phyloP scores from a whole-genome alignment of 1,284 basidiomycete species.

The Hortiboletus rubellus region DNA sequence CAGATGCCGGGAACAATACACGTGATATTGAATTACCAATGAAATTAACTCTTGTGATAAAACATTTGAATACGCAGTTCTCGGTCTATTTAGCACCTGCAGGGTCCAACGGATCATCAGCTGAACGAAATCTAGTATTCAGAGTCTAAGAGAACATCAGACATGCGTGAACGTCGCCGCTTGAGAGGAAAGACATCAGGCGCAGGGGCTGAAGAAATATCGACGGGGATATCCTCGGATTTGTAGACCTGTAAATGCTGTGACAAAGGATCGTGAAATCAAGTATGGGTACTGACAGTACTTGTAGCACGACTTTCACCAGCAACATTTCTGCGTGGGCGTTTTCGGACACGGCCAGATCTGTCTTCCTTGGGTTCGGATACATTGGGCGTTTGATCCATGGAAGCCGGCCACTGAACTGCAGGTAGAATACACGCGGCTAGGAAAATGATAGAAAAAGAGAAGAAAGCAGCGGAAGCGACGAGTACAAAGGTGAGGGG shows the following conservation, averaged over 20 bases:
- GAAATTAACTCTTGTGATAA: conserved; percentile 29
- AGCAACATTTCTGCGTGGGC: conserved; percentile 20
- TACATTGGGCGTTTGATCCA: conserved; percentile 11
- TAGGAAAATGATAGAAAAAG: conserved; percentile 33
- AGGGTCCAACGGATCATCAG: conserved; percentile 7
- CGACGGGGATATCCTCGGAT: conserved; percentile 25
- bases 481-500: conserved; percentile 53
- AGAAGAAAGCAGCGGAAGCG: conserved; percentile 43
- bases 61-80: conserved; percentile 18
- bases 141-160: conserved; percentile 35
- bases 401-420: conserved; percentile 34
- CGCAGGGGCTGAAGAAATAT: conserved; percentile 25
- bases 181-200: conserved; percentile 37
- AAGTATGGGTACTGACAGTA: conserved; percentile 21
- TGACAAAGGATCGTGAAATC: conserved; percentile 15
- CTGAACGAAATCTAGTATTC: conserved; percentile 26
- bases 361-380: conserved; percentile 24
- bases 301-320: conserved; percentile 22
- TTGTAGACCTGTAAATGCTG: conserved; percentile 26
- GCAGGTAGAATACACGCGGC: conserved; percentile 55
- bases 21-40: conserved; percentile 10
- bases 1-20: conserved; percentile 2
- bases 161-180: conserved; percentile 42
- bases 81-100: conserved; percentile 13
- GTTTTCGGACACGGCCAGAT: conserved; percentile 27